Base-by-base conservation (phyloP, 805 yeast species). In the Saturnispora zaruensis region DNA sequence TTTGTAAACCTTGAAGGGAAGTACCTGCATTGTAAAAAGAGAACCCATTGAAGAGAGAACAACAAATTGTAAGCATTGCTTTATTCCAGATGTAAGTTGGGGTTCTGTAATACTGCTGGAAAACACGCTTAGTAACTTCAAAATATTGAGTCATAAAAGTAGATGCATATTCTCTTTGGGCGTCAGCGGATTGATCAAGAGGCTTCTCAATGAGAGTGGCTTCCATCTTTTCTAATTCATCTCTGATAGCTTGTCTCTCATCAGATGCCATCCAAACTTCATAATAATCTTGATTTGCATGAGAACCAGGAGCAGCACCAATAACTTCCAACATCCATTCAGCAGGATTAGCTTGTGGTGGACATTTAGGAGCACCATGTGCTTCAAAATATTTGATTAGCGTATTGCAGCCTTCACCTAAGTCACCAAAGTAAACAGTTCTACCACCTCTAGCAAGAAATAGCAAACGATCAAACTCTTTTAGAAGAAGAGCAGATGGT, bases 311-410 rank as follows among this genome's bases (percentile, higher is more conserved):
- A 33, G 89, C 88, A 48, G 89, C 89, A 59, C 90, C 89, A 59
- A 83, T 84, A 55, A 82, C 85, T 54, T 84, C 84, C 66, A 88
- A 72, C 95, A 88, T 88, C 93, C 95, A 88, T 69, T 87, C 96
- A 13, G 90, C 91, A 30, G 91, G 93, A 56, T 85, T 85, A 5
- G 87, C 88, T 40, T 73, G 72, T 6, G 72, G 68, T 20, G 90
- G 89, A 68, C 90, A 84, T 49, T 70, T 69, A 24, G 73, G 75
- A 40, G 89, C 78, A 48, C 88, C 89, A 55, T 82, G 65, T 4
- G 64, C 62, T 63, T 84, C 88, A 59, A 84, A 83, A 61, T 84
- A 84, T 46, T 76, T 66, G 51, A 82, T 81, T 69, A 84, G 71
- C 3, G 78, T 72, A 11, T 51, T 43, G 51, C 68, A 80, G 57